phyloP scores from a whole-genome alignment of 2,329 filamentous ascomycete genomes.

The Tothia fuscella region DNA sequence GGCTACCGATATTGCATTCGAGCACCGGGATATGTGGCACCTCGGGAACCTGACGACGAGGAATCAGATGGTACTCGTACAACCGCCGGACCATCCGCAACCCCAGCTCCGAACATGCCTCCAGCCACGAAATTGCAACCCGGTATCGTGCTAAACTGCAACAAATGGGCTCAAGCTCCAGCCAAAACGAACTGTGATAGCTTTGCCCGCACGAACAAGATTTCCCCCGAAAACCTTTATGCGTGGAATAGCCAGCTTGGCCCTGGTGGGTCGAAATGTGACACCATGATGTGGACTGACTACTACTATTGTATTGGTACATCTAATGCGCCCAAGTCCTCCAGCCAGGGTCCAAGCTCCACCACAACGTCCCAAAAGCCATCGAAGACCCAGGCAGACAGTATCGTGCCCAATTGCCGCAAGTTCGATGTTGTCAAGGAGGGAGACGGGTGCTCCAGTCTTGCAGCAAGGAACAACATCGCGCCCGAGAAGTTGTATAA shows the following conservation, averaged over 20 bases:
- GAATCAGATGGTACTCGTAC: too few species aligned
- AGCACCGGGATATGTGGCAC: not conserved
- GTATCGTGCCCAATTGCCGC: not conserved
- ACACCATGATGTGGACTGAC: not conserved
- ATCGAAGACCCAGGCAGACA: not conserved
- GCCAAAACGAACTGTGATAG: not conserved
- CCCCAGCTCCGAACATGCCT: not conserved
- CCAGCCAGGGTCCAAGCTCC: not conserved
- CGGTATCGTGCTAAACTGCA: not conserved
- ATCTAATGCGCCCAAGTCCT: not conserved
- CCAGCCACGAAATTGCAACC: not conserved
- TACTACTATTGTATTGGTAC: not conserved
- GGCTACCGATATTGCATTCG: not conserved
- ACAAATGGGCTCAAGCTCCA: not conserved
- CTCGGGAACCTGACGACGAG: not conserved
- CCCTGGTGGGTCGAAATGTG: not conserved
- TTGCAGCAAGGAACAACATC: not conserved
- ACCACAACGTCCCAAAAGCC: not conserved
- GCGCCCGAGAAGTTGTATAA: not conserved
- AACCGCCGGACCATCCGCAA: not conserved
- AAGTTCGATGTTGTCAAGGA: not conserved
- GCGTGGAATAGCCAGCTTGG: not conserved
- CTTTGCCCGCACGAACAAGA: not conserved
- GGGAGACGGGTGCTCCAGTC: not conserved
- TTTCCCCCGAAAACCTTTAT: not conserved